These are phyloP conservation scores for Russula ochroleuca DNA, from an alignment of 768 basidiomycete genomes.

Conservation along the genomic window DNA sequence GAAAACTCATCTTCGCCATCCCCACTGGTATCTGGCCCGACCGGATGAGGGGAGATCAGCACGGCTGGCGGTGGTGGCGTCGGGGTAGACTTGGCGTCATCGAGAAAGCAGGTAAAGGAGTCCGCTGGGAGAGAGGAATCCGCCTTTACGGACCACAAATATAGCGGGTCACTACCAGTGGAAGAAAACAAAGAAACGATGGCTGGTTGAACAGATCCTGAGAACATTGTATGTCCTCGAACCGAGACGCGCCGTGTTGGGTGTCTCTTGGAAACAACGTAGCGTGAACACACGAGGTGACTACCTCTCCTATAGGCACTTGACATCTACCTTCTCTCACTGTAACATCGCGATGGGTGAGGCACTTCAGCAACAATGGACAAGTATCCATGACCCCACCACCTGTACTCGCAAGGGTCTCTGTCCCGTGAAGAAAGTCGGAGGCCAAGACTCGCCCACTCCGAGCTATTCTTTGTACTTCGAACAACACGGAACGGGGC, in stretches of 20 bases:
- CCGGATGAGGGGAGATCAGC: conserved; percentile 43
- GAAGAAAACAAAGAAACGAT: conserved; percentile 74
- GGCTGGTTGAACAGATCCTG: conserved; percentile 53
- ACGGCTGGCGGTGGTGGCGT: conserved; percentile 43
- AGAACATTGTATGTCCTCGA: conserved; percentile 44
- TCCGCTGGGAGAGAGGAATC: conserved; percentile 54
- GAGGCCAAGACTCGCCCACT: conserved; percentile 41
- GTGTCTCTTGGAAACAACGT: background rate
- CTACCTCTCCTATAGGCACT: background rate
- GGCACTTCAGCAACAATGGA: conserved; percentile 27
- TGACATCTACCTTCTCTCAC: background rate
- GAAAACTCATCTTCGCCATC: conserved; percentile 30
- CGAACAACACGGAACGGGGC: conserved; percentile 68
- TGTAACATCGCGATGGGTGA: background rate
- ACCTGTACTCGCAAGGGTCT: conserved; percentile 68
- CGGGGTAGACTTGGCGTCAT: conserved; percentile 52
- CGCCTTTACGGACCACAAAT: conserved; percentile 46
- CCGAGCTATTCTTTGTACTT: conserved; percentile 76
- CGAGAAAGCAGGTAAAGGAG: conserved; percentile 60
- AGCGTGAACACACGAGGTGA: background rate
- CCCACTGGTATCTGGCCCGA: conserved; percentile 27
- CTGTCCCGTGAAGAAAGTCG: conserved; percentile 62
- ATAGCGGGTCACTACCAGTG: conserved; percentile 57
- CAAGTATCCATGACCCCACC: conserved; percentile 51
- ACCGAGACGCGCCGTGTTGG: background rate